Evolutionary conservation across 1,284 basidiomycete species (phyloP).

Genomic region (Melampsora abietis-canadensis): DNA sequence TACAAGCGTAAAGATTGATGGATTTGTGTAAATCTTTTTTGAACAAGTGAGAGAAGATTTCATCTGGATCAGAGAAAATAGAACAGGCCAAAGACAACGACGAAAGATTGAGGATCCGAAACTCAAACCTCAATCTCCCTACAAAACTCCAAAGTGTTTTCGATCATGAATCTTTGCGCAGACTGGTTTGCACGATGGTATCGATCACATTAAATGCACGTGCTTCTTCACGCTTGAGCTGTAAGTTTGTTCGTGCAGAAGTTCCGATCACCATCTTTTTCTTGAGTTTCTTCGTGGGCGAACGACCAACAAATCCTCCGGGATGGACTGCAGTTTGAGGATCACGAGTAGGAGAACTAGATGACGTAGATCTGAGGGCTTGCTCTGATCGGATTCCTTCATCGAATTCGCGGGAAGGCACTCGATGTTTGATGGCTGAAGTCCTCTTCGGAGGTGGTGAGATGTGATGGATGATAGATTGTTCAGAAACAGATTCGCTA

Average conservation of each 20-base stretch:
- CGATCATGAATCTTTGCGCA: too few relatives aligned
- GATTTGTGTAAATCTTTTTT: too few relatives aligned
- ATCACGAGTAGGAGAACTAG: too few relatives aligned
- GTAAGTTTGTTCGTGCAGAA: not conserved
- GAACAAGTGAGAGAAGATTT: too few relatives aligned
- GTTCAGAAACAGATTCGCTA: not conserved
- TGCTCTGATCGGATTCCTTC: too few relatives aligned
- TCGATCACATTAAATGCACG: conserved; percentile 1
- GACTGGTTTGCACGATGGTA: not conserved
- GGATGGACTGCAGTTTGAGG: not conserved
- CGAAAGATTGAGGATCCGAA: not conserved
- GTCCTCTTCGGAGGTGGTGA: too few relatives aligned
- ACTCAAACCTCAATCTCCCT: not conserved
- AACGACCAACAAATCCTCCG: not conserved
- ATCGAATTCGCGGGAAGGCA: too few relatives aligned
- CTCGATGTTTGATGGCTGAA: too few relatives aligned
- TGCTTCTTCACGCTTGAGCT: not conserved
- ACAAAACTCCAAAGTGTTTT: too few relatives aligned
- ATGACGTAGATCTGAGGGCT: too few relatives aligned
- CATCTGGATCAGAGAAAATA: not conserved
- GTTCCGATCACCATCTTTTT: not conserved
- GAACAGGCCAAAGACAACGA: not conserved
- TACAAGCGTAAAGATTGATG: too few relatives aligned
- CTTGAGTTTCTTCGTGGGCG: not conserved
- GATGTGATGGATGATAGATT: too few relatives aligned